phyloP scores from a whole-genome alignment of 805 yeast species.

The Komagataella pastoris region DNA sequence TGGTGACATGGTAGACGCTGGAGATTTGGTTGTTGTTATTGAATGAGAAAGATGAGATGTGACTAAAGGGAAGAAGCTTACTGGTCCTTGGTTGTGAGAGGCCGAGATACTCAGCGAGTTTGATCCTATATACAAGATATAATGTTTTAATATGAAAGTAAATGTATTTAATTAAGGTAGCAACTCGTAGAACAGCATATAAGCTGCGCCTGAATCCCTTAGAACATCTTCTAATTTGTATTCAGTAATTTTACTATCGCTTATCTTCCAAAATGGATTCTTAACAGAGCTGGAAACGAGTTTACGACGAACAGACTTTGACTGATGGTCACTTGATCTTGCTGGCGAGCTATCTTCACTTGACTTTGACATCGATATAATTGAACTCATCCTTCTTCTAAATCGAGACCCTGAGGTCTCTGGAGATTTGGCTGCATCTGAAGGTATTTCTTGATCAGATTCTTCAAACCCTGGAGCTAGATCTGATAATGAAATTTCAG shows the following conservation, averaged over 20 bases:
- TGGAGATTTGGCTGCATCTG: neutral
- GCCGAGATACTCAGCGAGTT: neutral
- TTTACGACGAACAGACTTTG: slow-evolving; percentile 16
- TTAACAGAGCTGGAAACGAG: slow-evolving; percentile 41
- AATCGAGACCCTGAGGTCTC: neutral
- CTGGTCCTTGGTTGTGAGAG: neutral
- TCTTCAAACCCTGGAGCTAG: neutral
- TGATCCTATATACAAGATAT: neutral
- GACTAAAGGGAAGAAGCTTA: neutral
- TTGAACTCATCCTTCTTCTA: neutral
- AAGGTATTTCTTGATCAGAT: neutral
- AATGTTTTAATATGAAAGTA: neutral
- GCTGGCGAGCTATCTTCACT: neutral
- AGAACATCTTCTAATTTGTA: slow-evolving; percentile 43
- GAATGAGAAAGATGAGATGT: slow-evolving; percentile 18
- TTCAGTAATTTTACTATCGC: slow-evolving; percentile 64
- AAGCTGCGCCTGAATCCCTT: slow-evolving; percentile 62
- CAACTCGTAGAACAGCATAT: slow-evolving; percentile 73
- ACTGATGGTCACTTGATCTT: neutral
- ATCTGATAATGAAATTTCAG: neutral
- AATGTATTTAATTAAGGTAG: slow-evolving; percentile 15
- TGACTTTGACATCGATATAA: neutral
- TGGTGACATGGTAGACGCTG: slow-evolving; percentile 96
- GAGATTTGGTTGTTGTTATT: slow-evolving; percentile 83
- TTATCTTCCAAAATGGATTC: slow-evolving; percentile 73